phyloP scores from a whole-genome alignment of 345 rosid genomes.

The Populus simonii region DNA sequence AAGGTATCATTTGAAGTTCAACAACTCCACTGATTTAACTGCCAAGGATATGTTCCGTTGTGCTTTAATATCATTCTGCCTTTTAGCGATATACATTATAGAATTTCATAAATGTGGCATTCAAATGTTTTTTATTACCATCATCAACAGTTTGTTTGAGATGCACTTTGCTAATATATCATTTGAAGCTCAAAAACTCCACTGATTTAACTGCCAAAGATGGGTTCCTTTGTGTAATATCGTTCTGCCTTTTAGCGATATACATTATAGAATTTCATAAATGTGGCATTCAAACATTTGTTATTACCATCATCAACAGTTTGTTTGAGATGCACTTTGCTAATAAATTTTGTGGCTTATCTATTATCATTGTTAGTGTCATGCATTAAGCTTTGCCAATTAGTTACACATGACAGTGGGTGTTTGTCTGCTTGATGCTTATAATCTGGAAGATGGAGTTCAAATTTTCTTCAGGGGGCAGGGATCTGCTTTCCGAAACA shows the following conservation, averaged over 20 bases:
- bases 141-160: background rate
- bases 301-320: background rate
- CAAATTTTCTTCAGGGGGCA: background rate
- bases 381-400: background rate
- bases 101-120: background rate
- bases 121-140: background rate
- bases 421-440: background rate
- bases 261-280: background rate
- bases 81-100: background rate
- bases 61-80: background rate
- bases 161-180: slow-evolving; percentile 20
- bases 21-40: background rate
- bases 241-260: background rate
- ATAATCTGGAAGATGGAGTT: background rate
- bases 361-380: background rate
- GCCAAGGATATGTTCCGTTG: background rate
- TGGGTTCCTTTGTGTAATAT: background rate
- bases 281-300: background rate
- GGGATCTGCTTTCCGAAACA: background rate
- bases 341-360: background rate
- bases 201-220: background rate
- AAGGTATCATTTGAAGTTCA: slow-evolving; percentile 48
- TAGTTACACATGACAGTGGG: background rate
- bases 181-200: background rate
- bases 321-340: background rate